These are phyloP conservation scores for Cryptosporidium tyzzeri DNA, from an alignment of 169 alveolate genomes.

Conservation along the genomic window DNA sequence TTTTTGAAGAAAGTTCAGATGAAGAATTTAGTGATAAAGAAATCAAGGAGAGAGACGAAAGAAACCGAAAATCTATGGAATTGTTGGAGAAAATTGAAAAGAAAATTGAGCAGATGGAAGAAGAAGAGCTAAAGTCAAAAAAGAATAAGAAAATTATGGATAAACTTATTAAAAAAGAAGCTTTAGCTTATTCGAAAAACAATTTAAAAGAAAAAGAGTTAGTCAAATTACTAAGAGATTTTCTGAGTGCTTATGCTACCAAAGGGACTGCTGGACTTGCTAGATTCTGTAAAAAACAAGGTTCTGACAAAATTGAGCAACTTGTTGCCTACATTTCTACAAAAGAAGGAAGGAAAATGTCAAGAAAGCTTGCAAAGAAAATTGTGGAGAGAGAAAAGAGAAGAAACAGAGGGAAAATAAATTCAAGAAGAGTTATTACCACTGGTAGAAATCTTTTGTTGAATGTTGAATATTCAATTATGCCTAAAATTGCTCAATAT, in stretches of 20 bases:
- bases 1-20: background rate
- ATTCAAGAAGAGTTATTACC: background rate
- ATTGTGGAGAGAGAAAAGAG: background rate
- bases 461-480: background rate
- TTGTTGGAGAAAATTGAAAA: slow-evolving; percentile 17
- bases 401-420: background rate
- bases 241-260: background rate
- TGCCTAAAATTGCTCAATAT: slow-evolving; percentile 22
- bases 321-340: slow-evolving; percentile 46
- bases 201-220: slow-evolving; percentile 24
- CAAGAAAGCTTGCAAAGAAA: slow-evolving; percentile 42
- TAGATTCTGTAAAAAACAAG: slow-evolving; percentile 35
- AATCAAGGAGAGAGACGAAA: background rate
- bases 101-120: slow-evolving; percentile 17
- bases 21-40: background rate
- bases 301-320: slow-evolving; percentile 45
- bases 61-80: slow-evolving; percentile 1
- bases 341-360: slow-evolving; percentile 11
- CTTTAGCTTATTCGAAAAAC: background rate
- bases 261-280: slow-evolving; percentile 37
- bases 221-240: slow-evolving; percentile 13
- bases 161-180: slow-evolving; percentile 21
- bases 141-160: slow-evolving; percentile 16
- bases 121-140: slow-evolving; percentile 1
- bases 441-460: background rate